Percentiles rank a stretch among this genome's conserved stretches.
Conservation (phyloP, 176 grass and related monocot species). For the Avena atlantica region DNA sequence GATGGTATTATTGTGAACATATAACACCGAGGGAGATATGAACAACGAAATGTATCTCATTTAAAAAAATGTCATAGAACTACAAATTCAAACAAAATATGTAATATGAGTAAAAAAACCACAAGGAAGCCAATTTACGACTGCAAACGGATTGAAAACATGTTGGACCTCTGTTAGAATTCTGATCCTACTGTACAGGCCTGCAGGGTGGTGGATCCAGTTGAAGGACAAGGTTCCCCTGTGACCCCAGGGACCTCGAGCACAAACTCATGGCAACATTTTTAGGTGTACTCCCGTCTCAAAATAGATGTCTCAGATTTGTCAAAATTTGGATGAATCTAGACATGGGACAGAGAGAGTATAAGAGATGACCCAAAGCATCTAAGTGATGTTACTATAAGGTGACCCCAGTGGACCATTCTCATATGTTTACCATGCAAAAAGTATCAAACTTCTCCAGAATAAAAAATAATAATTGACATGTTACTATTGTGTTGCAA, state of each 20-base stretch:
- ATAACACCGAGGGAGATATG: neutral
- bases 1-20: neutral
- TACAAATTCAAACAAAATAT: constrained; percentile 7
- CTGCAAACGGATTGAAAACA: neutral
- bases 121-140: neutral
- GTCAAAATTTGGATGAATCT: no score
- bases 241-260: neutral
- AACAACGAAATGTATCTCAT: neutral
- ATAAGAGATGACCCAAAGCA: neutral
- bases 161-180: neutral
- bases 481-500: neutral
- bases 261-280: neutral
- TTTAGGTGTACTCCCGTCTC: neutral
- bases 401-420: neutral
- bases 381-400: neutral
- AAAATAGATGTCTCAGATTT: no score
- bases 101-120: neutral
- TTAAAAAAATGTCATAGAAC: neutral
- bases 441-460: neutral
- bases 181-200: neutral
- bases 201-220: neutral
- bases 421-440: neutral
- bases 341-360: no score
- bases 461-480: neutral
- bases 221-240: neutral